Evolutionary conservation across 2,329 filamentous ascomycete species (phyloP), one percentile per base, ranked within the genome.

Genomic region (Phaeosphaeriaceae sp.): DNA sequence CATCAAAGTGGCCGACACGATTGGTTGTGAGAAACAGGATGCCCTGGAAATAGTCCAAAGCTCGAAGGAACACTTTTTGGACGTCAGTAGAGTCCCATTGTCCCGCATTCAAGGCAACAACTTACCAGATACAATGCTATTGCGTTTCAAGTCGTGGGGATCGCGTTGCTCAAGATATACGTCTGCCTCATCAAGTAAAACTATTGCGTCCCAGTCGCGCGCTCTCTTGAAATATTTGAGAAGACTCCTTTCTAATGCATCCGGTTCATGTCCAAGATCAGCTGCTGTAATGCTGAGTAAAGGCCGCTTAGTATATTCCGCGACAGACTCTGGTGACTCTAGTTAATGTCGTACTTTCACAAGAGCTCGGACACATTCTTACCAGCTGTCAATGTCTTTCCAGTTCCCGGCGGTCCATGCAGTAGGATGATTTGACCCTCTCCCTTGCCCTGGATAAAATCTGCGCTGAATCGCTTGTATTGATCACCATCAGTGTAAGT

Each of bases 341-440:
- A n/a, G 23, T 26, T 5, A 11, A 39, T 34, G 18, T 41, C 11
- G 23, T 11, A 30, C 3, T 15, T 30, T 21, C 16, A 15, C 20
- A 26, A 35, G 20, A 13, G 13, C 28, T 13, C 11, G 7, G 11
- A 7, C n/a, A 6, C 1, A 37, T 26, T 51, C 54, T 34, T 50
- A 69, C 68, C 71, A 23, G 69, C 60, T n/a, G 71, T 61, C 8
- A 97, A 80, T 2, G 93, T 97, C 80, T 97, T 97, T 63, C 94
- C 93, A 5, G 93, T 97, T 72, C 93, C 93, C 1, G 93, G 94
- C 5, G 92, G 92, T 0, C 93, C 93, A 74, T 97, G 97, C 2
- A 71, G 50, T n/a, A 71, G 49, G 6, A 70, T 50, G 18, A 66
- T 63, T 17, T 65, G 44, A 2, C 67, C 66, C 50, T 63, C 52